A percentile compares a stretch with the other conserved stretches of the same genome.
Conservation (phyloP, 2,329 filamentous ascomycete genomes). For the Pseudopithomyces chartarum region DNA sequence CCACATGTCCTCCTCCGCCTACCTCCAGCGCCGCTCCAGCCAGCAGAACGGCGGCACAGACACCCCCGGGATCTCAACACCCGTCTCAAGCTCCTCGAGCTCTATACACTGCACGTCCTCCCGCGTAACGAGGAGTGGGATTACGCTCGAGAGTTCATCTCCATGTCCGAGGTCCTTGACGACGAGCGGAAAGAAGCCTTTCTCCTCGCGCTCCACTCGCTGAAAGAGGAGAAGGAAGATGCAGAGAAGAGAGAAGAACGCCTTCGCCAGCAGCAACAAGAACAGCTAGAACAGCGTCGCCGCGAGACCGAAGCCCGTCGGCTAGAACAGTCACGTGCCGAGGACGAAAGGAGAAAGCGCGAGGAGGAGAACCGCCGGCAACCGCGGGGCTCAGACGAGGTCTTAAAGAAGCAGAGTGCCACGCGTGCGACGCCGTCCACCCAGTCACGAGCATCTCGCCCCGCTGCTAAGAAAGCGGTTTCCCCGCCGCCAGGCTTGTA, state of each 20-base stretch:
- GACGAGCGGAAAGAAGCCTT: conserved; percentile 91
- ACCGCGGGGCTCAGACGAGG: conserved; percentile 38
- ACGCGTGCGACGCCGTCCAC: conserved; percentile 29
- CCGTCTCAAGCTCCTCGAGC: conserved; percentile 87
- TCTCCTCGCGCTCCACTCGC: conserved; percentile 78
- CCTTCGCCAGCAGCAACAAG: conserved; percentile 64
- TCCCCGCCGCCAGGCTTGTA: conserved; percentile 45
- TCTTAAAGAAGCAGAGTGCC: conserved; percentile 23
- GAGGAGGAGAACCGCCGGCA: conserved; percentile 45
- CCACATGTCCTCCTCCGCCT: conserved; percentile 59
- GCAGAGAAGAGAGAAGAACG: conserved; percentile 68
- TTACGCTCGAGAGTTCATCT: conserved; percentile 90
- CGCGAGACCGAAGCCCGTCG: conserved; percentile 46
- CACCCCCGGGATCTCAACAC: conserved; percentile 84
- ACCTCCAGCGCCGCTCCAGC: conserved; percentile 37
- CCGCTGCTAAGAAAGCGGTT: conserved; percentile 38
- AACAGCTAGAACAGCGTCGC: conserved; percentile 58
- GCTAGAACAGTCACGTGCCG: conserved; percentile 47
- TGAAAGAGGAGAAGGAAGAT: conserved; percentile 82
- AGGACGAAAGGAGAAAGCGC: conserved; percentile 48
- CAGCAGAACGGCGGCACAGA: conserved; percentile 66
- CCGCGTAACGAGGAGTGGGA: conserved; percentile 95
- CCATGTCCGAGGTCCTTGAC: conserved; percentile 82
- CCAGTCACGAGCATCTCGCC: conserved; percentile 35
- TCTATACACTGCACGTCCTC: conserved; percentile 95